Evolutionary conservation across 306 rosid species (phyloP), one percentile per base, ranked within the genome.

Genomic region (Vigna nakashimae): DNA sequence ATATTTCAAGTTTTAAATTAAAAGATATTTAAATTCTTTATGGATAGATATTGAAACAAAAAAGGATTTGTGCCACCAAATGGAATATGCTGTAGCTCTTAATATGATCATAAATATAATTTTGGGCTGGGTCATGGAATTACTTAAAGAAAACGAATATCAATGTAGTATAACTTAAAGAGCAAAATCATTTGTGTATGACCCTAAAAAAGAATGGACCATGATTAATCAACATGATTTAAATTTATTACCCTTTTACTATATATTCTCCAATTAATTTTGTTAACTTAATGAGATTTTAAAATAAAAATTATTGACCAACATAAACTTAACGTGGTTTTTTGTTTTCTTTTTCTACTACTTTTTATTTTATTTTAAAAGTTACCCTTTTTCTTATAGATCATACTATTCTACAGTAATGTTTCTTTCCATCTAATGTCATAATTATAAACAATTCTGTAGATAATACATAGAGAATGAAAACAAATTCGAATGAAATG

Each of bases 71-170:
- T 16, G 59, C 79, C 42, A 60, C 51, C 26, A 72, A 40, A 9
- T 53, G 28, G 79, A 52, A 80, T 79, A 71, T 79, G 73, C 28
- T 51, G 18, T 36, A 24, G 52, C 63, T 72, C 66, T 38, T 58
- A 28, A 28, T 42, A 14, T 57, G 52, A 26, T 58, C 9, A 20
- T 20, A 20, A 20, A 13, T 60, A 28, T 60, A 7, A 15, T 1
- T 16, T 7, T 34, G 46, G 48, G 22, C 2, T 34, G 68, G 71
- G 22, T 48, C n/a, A 2, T 3, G 38, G 32, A 43, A 55, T 7
- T 17, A 18, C 20, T 49, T 34, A 36, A 14, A 50, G 63, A 22
- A 51, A 52, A 63, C 10, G 26, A 66, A 55, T 50, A 49, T 69
- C 30, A 50, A 5, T 24, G 32, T 32, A 11, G 24, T 13, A 9